Percentiles rank a stretch among this genome's conserved stretches.
phyloP scores from a whole-genome alignment of 805 yeast species.

The Myxozyma neglecta region DNA sequence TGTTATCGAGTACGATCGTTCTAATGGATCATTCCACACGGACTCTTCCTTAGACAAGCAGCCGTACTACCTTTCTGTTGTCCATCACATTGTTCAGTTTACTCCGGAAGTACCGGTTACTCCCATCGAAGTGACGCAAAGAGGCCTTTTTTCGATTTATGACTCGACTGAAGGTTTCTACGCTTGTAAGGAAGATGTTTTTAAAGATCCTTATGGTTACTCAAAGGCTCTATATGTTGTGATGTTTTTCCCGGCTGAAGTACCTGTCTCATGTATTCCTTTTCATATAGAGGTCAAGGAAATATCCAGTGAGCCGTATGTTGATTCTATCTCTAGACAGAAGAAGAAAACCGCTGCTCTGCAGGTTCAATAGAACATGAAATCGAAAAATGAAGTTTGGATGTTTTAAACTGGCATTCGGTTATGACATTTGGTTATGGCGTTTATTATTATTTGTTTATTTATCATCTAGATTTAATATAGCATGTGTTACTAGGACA shows the following conservation, averaged over 20 bases:
- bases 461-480: no score
- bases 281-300: not conserved
- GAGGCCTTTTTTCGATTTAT: not conserved
- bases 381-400: no score
- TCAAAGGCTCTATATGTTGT: not conserved
- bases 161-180: conserved; percentile 6
- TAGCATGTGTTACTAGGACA: no score
- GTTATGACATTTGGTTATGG: no score
- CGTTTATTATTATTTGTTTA: no score
- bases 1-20: not conserved
- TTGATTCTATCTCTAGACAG: not conserved
- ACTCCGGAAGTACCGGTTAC: not conserved
- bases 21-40: conserved; percentile 3
- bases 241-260: conserved; percentile 6
- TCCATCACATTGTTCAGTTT: conserved; percentile 6
- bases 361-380: not conserved
- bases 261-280: conserved; percentile 1
- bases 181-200: conserved; percentile 5
- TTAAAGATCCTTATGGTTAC: conserved; percentile 5
- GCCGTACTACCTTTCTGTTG: conserved; percentile 1
- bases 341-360: not conserved
- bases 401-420: no score
- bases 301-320: not conserved
- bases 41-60: not conserved
- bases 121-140: conserved; percentile 1